These are phyloP conservation scores for Pyrenophora teres DNA, from an alignment of 2,329 filamentous ascomycete genomes.

Conservation along the genomic window DNA sequence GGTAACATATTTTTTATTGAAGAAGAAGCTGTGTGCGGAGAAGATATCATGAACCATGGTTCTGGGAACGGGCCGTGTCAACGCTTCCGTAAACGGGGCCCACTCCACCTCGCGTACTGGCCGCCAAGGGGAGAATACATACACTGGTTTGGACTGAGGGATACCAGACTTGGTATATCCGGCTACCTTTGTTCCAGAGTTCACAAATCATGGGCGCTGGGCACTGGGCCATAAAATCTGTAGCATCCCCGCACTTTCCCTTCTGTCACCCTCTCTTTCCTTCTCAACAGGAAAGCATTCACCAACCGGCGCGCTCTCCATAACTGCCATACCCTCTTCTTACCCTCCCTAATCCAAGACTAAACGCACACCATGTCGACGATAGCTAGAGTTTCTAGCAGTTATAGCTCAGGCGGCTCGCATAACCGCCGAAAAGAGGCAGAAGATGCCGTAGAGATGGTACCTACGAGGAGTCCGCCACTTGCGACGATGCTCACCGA, in stretches of 20 bases:
- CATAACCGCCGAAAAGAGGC: background rate
- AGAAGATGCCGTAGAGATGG: conserved; percentile 6
- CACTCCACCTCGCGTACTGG: background rate
- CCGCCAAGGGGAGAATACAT: too few species aligned
- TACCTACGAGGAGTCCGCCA: conserved; percentile 1
- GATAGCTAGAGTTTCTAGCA: conserved; percentile 7
- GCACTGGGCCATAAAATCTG: too few species aligned
- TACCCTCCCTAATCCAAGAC: background rate
- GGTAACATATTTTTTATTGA: too few species aligned
- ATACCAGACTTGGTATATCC: too few species aligned
- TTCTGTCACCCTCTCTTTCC: background rate
- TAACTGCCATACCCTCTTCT: background rate
- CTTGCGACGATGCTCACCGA: conserved; percentile 18
- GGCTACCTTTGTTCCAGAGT: too few species aligned
- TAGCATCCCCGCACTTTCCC: background rate
- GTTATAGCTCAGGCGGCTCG: conserved; percentile 2
- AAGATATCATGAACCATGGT: conserved; percentile 9
- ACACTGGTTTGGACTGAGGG: too few species aligned
- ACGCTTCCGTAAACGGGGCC: conserved; percentile 2
- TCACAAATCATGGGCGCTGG: too few species aligned
- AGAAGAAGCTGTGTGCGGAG: background rate
- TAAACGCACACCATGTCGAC: conserved; percentile 5
- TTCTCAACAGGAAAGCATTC: too few species aligned
- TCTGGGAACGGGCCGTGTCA: conserved; percentile 4
- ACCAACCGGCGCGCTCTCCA: too few species aligned